Evolutionary conservation across 1,139 yeast genomes (phyloP).

Genomic region (Magnusiomyces ingens): DNA sequence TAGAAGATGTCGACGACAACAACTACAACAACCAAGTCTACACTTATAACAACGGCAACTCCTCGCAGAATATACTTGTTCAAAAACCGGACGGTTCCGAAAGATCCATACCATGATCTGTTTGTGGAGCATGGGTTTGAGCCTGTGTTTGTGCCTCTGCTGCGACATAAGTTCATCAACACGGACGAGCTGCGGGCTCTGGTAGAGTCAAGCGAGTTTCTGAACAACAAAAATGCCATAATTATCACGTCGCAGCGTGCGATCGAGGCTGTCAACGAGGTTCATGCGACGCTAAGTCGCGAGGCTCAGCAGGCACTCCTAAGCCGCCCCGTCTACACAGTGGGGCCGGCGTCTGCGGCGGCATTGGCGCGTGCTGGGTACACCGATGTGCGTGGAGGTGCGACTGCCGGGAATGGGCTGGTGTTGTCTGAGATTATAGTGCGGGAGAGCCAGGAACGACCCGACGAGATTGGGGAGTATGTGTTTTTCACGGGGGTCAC

Average conservation of each 20-base stretch:
- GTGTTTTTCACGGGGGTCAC: slow-evolving; percentile 83
- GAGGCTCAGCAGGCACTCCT: slow-evolving; percentile 18
- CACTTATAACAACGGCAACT: no score
- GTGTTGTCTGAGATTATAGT: slow-evolving; percentile 60
- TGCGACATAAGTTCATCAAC: slow-evolving; percentile 54
- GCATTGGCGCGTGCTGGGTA: slow-evolving; percentile 63
- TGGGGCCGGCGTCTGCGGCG: slow-evolving; percentile 80
- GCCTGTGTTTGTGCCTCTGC: slow-evolving; percentile 53
- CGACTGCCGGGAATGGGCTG: slow-evolving; percentile 74
- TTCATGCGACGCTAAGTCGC: slow-evolving; percentile 18
- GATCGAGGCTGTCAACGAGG: slow-evolving; percentile 59
- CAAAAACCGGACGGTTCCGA: slow-evolving; percentile 61
- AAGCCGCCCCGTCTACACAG: slow-evolving; percentile 63
- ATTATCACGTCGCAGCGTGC: slow-evolving; percentile 92
- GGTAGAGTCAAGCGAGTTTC: slow-evolving; percentile 40
- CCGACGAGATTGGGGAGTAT: slow-evolving; percentile 31
- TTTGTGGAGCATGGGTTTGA: slow-evolving; percentile 37
- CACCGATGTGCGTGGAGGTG: slow-evolving; percentile 61
- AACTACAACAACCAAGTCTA: slow-evolving; percentile 8
- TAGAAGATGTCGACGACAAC: slow-evolving; percentile 1
- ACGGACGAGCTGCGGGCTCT: slow-evolving; percentile 39
- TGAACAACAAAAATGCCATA: slow-evolving; percentile 40
- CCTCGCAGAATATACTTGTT: slow-evolving; percentile 37
- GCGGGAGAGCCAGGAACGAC: slow-evolving; percentile 37
- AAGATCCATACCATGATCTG: slow-evolving; percentile 52